These are phyloP conservation scores for Nicotiana benthamiana DNA, from an alignment of 257 asterid species.

Conservation along the genomic window DNA sequence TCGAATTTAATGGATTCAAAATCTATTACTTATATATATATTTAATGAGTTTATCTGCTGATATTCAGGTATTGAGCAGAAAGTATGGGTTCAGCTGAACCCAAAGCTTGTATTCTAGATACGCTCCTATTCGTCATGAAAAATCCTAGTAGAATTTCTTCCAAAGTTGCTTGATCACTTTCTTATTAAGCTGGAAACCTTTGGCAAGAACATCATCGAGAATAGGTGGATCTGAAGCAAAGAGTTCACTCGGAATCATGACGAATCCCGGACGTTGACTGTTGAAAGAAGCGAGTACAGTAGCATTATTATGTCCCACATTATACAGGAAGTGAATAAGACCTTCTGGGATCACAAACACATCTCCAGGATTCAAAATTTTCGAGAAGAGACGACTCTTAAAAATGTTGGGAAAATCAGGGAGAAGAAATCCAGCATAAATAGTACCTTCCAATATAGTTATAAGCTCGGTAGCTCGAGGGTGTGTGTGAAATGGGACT, in stretches of 20 bases:
- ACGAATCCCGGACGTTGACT: not conserved
- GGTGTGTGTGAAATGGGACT: not conserved
- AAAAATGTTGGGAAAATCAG: not conserved
- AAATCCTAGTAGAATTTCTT: not conserved
- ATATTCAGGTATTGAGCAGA: no score
- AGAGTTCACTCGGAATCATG: not conserved
- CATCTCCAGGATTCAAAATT: not conserved
- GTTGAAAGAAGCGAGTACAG: not conserved
- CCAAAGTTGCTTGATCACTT: not conserved
- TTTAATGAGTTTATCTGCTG: no score
- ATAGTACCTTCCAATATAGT: not conserved
- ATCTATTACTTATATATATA: no score
- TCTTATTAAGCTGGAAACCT: not conserved
- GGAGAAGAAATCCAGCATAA: not conserved
- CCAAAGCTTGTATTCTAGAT: no score
- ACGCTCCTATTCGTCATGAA: no score
- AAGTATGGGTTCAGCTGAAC: no score
- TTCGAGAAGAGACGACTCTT: not conserved
- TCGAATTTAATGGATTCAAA: no score
- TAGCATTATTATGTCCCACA: not conserved
- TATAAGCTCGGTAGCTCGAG: conserved; percentile 6
- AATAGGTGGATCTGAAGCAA: conserved; percentile 1
- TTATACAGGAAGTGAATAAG: not conserved
- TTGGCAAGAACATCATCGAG: not conserved
- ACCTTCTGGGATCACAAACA: not conserved